Base-by-base conservation (phyloP, 2,329 filamentous ascomycete genomes). In the Fusarium fracticaudum region DNA sequence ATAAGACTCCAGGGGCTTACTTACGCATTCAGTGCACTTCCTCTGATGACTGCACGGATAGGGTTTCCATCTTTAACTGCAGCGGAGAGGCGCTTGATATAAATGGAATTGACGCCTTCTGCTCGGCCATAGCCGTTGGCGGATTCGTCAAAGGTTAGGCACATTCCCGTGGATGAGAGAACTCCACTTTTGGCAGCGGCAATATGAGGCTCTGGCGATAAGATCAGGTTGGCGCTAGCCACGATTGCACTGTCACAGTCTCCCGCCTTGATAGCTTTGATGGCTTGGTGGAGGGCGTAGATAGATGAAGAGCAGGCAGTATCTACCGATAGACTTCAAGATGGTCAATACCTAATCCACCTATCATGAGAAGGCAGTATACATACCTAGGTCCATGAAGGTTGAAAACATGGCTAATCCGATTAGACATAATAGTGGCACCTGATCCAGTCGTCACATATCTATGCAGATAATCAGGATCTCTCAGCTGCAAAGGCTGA, bases 1-100 rank as follows among this genome's bases (percentile, higher is more conserved):
- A 8, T 14, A 24, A 0, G 8, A 8, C 0, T 13, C 10, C 1
- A 10, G 31, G 3, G 22, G 6, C 5, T 14, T 3, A 20, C 48
- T 51, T 51, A 35, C 48, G 48, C 48, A 31, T 51, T 51, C 0
- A 51, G 6, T 14, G 31, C 48, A 11, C 48, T 51, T 9, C 48
- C 48, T 4, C 48, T 35, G 4, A 51, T 24, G 3, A 51, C 22
- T 11, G 48, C 48, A 10, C 48, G 31, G 4, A 51, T 10, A 1
- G 48, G 48, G 8, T 51, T 51, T 3, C 31, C 17, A 0, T 51
- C 11, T 5, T 20, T 51, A 0, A 35, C 2, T 3, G 48, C 31
- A 11, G 22, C 11, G 8, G 48, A 35, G 3, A 51, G 31, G 0
- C 48, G 48, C 31, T 51, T 51, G 12, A 51, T 24, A 5, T 51